Evolutionary conservation across 1,284 basidiomycete species (phyloP).

Genomic region (Cutaneotrichosporon sp.): DNA sequence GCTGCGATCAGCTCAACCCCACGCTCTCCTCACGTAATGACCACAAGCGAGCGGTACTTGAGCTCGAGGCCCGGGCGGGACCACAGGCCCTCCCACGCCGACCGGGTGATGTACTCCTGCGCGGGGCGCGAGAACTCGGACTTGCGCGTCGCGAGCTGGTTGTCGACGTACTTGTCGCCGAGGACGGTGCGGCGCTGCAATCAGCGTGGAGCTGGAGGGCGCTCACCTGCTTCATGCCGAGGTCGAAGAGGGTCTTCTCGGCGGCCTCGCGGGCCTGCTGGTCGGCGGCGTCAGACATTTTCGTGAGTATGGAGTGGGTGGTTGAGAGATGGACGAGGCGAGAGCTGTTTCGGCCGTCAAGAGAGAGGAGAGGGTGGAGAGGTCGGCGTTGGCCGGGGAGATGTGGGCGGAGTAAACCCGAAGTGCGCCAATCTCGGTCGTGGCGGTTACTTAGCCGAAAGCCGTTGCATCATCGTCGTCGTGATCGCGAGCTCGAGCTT

Average conservation of each 20-base stretch:
- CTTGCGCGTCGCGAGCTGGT: slow-evolving; percentile 20
- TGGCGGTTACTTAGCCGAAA: not conserved
- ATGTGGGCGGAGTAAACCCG: not conserved
- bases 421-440: not conserved
- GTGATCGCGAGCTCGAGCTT: no score
- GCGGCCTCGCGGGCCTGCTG: slow-evolving; percentile 18
- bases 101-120: slow-evolving; percentile 27
- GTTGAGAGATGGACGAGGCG: not conserved
- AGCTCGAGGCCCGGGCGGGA: slow-evolving; percentile 25
- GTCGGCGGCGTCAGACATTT: slow-evolving; percentile 11
- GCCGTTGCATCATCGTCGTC: not conserved
- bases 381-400: not conserved
- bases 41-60: slow-evolving; percentile 28
- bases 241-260: slow-evolving; percentile 20
- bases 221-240: slow-evolving; percentile 23
- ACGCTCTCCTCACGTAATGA: slow-evolving; percentile 21
- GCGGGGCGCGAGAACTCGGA: slow-evolving; percentile 29
- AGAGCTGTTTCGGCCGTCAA: not conserved
- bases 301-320: not conserved
- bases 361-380: not conserved
- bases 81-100: slow-evolving; percentile 27
- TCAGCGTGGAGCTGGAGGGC: not conserved
- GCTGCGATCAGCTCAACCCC: slow-evolving; percentile 11
- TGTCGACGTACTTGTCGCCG: slow-evolving; percentile 28
- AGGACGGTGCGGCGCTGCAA: slow-evolving; percentile 24